These are phyloP conservation scores for Neoboletus subvelutipes DNA, from an alignment of 768 basidiomycete genomes.

Conservation along the genomic window DNA sequence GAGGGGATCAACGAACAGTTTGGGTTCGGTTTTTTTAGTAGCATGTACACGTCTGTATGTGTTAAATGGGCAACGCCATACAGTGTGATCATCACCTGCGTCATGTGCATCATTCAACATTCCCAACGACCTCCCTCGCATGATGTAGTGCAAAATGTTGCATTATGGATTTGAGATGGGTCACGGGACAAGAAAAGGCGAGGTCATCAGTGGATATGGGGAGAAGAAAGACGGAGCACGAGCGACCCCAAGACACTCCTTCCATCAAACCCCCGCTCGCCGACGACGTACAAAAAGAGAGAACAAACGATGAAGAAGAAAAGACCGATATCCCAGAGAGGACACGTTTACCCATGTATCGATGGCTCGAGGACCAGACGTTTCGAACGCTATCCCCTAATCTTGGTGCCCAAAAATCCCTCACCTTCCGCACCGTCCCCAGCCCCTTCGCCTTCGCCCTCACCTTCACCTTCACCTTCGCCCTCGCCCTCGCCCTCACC, in stretches of 20 bases:
- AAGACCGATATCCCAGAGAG: neutral
- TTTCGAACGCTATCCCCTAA: constrained; percentile 12
- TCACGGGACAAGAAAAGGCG: neutral
- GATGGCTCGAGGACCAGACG: too few species aligned
- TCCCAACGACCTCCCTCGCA: too few species aligned
- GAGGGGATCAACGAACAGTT: neutral
- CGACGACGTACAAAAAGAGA: neutral
- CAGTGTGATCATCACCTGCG: neutral
- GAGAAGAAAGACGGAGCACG: neutral
- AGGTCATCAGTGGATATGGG: neutral
- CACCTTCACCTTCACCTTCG: constrained; percentile 18
- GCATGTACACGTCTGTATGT: neutral
- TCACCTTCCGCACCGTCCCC: constrained; percentile 34
- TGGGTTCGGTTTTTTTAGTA: neutral
- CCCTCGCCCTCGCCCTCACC: constrained; percentile 31
- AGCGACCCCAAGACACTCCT: neutral
- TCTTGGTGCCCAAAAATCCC: constrained; percentile 29
- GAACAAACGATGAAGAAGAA: neutral
- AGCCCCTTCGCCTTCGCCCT: constrained; percentile 19
- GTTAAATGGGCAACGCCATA: too few species aligned
- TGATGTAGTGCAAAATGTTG: neutral
- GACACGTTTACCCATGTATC: neutral
- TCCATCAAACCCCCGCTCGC: neutral
- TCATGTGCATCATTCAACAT: too few species aligned
- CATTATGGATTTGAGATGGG: too few species aligned